These are phyloP conservation scores for Apiospora kogelbergensis DNA, from an alignment of 2,329 filamentous ascomycete species.

Conservation along the genomic window DNA sequence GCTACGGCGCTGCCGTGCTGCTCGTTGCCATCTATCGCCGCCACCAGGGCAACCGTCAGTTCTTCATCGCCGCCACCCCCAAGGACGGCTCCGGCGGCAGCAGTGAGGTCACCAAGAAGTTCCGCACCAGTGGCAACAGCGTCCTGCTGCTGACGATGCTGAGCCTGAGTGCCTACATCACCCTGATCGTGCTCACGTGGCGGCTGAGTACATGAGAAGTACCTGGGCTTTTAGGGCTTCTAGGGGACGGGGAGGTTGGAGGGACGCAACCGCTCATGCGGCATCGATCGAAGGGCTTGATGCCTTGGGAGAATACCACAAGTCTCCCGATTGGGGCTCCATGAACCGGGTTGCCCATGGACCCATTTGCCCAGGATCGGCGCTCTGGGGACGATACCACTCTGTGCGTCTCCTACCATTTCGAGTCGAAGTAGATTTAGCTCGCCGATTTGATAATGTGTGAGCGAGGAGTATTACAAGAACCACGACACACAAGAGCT, in stretches of 20 bases:
- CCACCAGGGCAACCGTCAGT: conserved; percentile 90
- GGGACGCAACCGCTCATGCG: no score
- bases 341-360: no score
- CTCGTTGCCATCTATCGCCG: conserved; percentile 81
- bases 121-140: conserved; percentile 64
- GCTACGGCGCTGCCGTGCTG: conserved; percentile 84
- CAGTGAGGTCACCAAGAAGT: conserved; percentile 46
- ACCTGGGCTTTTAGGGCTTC: no score
- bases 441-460: background rate
- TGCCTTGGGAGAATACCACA: background rate
- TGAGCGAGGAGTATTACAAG: background rate
- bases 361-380: background rate
- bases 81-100: conserved; percentile 40
- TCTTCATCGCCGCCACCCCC: conserved; percentile 61
- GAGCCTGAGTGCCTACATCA: conserved; percentile 58
- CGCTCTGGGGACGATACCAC: background rate
- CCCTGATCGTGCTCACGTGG: conserved; percentile 57
- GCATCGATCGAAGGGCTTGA: no score
- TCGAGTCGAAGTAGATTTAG: background rate
- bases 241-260: background rate
- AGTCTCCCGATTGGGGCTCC: background rate
- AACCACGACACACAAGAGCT: background rate
- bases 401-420: background rate
- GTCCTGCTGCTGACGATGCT: conserved; percentile 57
- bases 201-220: conserved; percentile 35